Evolutionary conservation across 2,329 filamentous ascomycete species (phyloP).

Genomic region (Rutstroemia sp.): DNA sequence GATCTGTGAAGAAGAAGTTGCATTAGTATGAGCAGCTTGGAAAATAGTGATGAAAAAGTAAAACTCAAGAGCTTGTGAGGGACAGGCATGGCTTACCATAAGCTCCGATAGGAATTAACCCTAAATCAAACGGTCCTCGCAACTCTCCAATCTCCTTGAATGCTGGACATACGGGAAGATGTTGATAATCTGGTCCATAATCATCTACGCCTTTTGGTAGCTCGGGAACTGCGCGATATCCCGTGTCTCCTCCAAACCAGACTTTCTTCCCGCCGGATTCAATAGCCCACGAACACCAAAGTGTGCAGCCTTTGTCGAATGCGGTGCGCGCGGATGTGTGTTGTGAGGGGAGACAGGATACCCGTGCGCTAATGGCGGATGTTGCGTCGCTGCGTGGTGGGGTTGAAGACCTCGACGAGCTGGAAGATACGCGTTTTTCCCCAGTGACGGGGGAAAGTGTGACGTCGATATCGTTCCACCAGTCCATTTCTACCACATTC

Average conservation of each 20-base stretch:
- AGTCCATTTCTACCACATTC: constrained; percentile 84
- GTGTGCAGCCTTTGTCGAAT: constrained; percentile 62
- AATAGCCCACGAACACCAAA: constrained; percentile 87
- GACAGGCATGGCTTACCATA: constrained; percentile 39
- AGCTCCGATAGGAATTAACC: constrained; percentile 87
- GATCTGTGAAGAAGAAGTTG: constrained; percentile 32
- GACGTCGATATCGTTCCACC: constrained; percentile 85
- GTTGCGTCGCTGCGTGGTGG: constrained; percentile 19
- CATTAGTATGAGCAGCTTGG: neutral
- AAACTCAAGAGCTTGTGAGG: no score
- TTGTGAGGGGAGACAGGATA: constrained; percentile 79
- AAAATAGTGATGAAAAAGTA: neutral
- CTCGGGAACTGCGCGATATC: constrained; percentile 71
- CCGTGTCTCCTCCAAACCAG: constrained; percentile 86
- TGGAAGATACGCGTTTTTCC: constrained; percentile 22
- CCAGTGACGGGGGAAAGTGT: constrained; percentile 42
- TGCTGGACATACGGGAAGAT: constrained; percentile 69
- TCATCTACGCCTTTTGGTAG: constrained; percentile 59
- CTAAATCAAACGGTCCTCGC: constrained; percentile 82
- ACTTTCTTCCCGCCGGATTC: constrained; percentile 67
- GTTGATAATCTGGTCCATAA: constrained; percentile 58
- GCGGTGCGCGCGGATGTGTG: constrained; percentile 65
- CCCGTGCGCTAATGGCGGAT: constrained; percentile 55
- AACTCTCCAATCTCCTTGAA: constrained; percentile 76
- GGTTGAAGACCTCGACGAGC: constrained; percentile 25